Percentiles rank a stretch among this genome's conserved stretches.
Conservation (phyloP, 2,329 filamentous ascomycete genomes). For the Aschersonia sp. region DNA sequence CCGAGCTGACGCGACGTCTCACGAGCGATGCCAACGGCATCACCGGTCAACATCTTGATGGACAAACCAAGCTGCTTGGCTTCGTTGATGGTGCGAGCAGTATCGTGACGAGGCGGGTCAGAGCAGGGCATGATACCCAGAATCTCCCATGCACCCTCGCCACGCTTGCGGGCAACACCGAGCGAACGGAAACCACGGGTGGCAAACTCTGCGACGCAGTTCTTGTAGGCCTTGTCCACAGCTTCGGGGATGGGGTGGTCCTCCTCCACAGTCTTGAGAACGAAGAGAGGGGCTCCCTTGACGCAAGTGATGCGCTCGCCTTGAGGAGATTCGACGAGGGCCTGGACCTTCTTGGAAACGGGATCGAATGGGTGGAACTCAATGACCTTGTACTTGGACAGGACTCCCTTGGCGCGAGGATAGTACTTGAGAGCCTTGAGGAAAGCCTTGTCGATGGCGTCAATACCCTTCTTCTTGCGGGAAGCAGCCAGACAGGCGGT, state of each 20-base stretch:
- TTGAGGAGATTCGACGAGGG: constrained; percentile 67
- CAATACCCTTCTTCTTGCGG: constrained; percentile 91
- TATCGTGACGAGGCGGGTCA: constrained; percentile 82
- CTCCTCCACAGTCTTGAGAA: constrained; percentile 75
- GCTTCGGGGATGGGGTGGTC: constrained; percentile 66
- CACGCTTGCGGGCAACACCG: constrained; percentile 82
- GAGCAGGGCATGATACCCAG: constrained; percentile 91
- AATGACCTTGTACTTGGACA: constrained; percentile 72
- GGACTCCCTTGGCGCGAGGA: constrained; percentile 64
- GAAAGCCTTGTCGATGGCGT: constrained; percentile 91
- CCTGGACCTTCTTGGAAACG: constrained; percentile 84
- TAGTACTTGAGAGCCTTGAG: constrained; percentile 74
- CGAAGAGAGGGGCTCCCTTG: constrained; percentile 80
- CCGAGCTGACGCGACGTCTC: constrained; percentile 85
- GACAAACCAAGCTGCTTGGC: constrained; percentile 76
- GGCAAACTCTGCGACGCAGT: constrained; percentile 83
- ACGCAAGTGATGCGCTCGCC: constrained; percentile 79
- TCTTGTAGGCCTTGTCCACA: constrained; percentile 74
- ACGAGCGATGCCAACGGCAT: constrained; percentile 83
- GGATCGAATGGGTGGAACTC: constrained; percentile 84
- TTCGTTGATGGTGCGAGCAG: constrained; percentile 78
- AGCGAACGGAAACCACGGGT: constrained; percentile 89
- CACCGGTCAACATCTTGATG: constrained; percentile 94
- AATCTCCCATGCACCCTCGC: constrained; percentile 72
- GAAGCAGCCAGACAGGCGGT: constrained; percentile 82